Conservation (phyloP, 306 rosid genomes). For the Morella rubra region DNA sequence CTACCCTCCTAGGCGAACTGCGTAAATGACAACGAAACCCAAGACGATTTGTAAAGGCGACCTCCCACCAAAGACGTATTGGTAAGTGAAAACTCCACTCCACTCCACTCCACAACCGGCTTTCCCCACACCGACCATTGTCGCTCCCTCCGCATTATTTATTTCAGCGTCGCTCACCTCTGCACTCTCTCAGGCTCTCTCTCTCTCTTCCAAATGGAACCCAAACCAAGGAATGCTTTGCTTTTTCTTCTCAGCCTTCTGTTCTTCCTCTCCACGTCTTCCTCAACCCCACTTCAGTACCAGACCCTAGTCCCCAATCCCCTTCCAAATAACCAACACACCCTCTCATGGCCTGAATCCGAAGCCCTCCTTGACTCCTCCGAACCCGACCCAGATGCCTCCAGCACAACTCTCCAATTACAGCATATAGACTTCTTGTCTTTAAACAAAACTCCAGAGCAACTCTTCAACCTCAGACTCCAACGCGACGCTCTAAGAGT, state of each 20-base stretch:
- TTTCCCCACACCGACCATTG: neutral
- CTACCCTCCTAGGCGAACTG: neutral
- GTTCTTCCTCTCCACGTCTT: constrained; percentile 37
- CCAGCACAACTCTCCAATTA: constrained; percentile 33
- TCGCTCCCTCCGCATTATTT: neutral
- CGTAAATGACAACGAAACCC: neutral
- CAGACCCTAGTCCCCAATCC: constrained; percentile 40
- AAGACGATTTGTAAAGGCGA: too few species aligned
- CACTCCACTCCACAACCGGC: constrained; percentile 20
- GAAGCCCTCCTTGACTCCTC: neutral
- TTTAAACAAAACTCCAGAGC: constrained; percentile 48
- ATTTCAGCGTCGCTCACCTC: neutral
- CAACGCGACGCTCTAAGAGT: constrained; percentile 66
- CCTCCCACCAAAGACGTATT: too few species aligned
- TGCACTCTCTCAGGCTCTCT: neutral
- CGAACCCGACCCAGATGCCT: constrained; percentile 25
- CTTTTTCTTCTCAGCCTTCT: constrained; percentile 32
- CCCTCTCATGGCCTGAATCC: constrained; percentile 51
- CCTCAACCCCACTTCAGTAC: constrained; percentile 24
- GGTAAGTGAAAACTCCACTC: constrained; percentile 11
- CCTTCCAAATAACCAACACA: constrained; percentile 40
- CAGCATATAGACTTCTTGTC: constrained; percentile 74
- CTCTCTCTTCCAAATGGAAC: constrained; percentile 47
- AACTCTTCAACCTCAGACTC: constrained; percentile 69
- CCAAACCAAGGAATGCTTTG: constrained; percentile 1